A percentile compares a stretch with the other conserved stretches of the same genome.
Evolutionary conservation across 2,329 filamentous ascomycete species (phyloP).

Genomic region (Paracorniculantispora psalliotae): DNA sequence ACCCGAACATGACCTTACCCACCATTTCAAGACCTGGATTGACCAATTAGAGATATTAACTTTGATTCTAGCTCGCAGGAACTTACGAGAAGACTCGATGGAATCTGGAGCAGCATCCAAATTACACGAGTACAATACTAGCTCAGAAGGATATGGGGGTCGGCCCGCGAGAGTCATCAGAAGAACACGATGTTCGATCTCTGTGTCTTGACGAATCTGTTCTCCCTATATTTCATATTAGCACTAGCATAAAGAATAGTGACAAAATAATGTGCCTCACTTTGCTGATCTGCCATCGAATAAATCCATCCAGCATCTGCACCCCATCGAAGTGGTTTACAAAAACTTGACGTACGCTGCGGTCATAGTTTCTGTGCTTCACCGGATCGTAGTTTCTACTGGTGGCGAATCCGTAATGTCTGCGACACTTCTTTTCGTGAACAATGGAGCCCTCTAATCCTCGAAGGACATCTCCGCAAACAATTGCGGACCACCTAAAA

Average conservation of each 20-base stretch:
- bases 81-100: background rate
- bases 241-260: no score
- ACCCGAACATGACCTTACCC: background rate
- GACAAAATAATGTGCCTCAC: background rate
- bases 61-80: background rate
- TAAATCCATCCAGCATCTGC: fast-evolving
- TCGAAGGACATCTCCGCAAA: constrained; percentile 11
- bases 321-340: no score
- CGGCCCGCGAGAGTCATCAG: background rate
- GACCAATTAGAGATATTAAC: background rate
- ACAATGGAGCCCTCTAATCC: constrained; percentile 14
- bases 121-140: background rate
- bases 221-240: background rate
- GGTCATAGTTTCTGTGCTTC: background rate
- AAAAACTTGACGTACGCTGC: fast-evolving
- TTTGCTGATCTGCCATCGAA: background rate
- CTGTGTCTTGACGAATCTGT: background rate
- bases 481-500: constrained; percentile 15
- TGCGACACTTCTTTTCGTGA: constrained; percentile 14
- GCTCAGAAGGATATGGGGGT: fast-evolving
- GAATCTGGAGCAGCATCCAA: background rate
- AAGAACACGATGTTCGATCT: background rate
- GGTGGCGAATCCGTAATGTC: constrained; percentile 4
- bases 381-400: background rate
- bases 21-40: background rate